Base-by-base conservation (phyloP, 805 yeast species). In the Candida bentonensis region DNA sequence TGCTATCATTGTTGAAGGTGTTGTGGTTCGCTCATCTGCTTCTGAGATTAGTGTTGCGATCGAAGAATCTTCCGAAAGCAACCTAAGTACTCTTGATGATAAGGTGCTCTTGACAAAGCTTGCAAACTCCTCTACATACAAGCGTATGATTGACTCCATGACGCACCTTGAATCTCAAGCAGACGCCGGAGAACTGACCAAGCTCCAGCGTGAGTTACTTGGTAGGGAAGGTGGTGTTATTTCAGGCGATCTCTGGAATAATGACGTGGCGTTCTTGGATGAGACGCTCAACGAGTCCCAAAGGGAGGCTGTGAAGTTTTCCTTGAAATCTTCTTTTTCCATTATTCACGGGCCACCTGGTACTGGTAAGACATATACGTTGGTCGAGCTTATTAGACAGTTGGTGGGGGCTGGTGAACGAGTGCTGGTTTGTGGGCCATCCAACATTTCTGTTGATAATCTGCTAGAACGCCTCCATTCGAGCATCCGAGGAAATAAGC, bases 361-460 rank as follows among this genome's bases (percentile, higher is more conserved):
- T 2, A 81, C 89, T 0, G 89, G 89, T 9, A 81, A 81, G 56
- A 89, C 97, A 0, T 80, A 79, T 49, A 88, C 96, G 0, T 53
- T 89, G 3, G 77, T 88, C 7, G 96, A 89, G 54, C 64, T 84
- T 4, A 78, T 87, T 28, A 73, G 81, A 43, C 96, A 88, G 56
- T 64, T 86, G 42, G 68, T 76, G 1, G 65, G 64, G 5, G 44
- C 41, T 2, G 73, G 74, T 4, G 68, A 73, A 48, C 60, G 87
- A 40, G 78, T 89, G 0, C 64, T 89, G 23, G 88, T 89, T 0
- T 88, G 96, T 64, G 96, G 96, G 0, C 95, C 97, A 0, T 87
- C 96, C 0, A 89, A 89, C 58, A 79, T 87, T 15, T 77, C 96
- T 1, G 94, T 88, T 1, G 97, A 89, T 59, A 89, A 94, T 0